These are phyloP conservation scores for Chlorencoelia australis DNA, from an alignment of 2,329 filamentous ascomycete species.

Conservation along the genomic window DNA sequence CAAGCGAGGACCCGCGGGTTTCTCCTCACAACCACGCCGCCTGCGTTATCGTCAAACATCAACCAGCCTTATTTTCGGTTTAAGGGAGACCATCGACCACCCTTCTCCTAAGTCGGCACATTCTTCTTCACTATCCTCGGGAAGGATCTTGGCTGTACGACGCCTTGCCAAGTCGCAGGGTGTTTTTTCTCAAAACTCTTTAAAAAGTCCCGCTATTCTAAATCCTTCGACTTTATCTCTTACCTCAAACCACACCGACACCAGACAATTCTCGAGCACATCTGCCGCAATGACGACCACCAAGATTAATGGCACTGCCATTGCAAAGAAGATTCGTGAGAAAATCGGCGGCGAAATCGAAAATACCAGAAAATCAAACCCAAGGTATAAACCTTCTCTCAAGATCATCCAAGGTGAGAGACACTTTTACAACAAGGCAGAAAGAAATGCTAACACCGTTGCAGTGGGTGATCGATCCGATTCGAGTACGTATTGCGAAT, in stretches of 20 bases:
- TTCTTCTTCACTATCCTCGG: too few species aligned
- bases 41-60: too few species aligned
- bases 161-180: too few species aligned
- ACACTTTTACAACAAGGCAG: not conserved
- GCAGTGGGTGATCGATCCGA: constrained; percentile 86
- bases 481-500: constrained; percentile 55
- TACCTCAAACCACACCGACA: constrained; percentile 5
- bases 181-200: too few species aligned
- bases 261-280: constrained; percentile 38
- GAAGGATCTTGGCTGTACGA: too few species aligned
- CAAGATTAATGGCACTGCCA: constrained; percentile 92
- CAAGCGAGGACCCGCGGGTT: too few species aligned
- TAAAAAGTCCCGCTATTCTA: not conserved
- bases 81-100: too few species aligned
- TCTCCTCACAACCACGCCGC: too few species aligned
- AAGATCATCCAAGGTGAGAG: constrained; percentile 82
- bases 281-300: constrained; percentile 65
- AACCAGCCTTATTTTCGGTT: too few species aligned
- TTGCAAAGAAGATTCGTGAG: constrained; percentile 86
- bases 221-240: constrained; percentile 5
- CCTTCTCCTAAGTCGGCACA: too few species aligned
- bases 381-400: constrained; percentile 78
- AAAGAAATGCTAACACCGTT: constrained; percentile 12
- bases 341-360: constrained; percentile 70
- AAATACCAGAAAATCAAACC: constrained; percentile 70